phyloP scores from a whole-genome alignment of 108 stramenopile genomes.

The Skeletonema marinoi region DNA sequence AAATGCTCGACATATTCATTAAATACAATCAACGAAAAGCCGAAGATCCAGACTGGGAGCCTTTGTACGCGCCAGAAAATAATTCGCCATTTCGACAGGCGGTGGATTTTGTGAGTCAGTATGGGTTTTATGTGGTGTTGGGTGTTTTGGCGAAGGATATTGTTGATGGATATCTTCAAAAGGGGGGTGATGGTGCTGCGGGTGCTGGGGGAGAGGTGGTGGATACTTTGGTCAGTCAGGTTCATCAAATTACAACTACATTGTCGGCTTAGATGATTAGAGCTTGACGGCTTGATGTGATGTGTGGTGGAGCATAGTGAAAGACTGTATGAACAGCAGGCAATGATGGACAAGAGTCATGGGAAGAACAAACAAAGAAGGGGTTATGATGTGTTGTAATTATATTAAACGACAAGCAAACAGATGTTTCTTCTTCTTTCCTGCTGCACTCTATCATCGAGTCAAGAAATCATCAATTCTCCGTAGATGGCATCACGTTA shows the following conservation, averaged over 20 bases:
- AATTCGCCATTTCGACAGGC: constrained; percentile 17
- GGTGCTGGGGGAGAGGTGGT: neutral
- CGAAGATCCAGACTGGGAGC: constrained; percentile 63
- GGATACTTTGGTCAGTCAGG: neutral
- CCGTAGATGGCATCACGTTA: too few relatives aligned
- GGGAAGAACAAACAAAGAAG: too few relatives aligned
- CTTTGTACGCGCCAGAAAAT: constrained; percentile 27
- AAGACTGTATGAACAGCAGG: too few relatives aligned
- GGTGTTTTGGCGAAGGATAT: constrained; percentile 45
- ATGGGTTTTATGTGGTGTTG: constrained; percentile 35
- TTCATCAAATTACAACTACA: neutral
- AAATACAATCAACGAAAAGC: constrained; percentile 62
- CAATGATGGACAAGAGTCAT: too few relatives aligned
- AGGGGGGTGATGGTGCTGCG: neutral
- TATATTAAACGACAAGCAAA: too few relatives aligned
- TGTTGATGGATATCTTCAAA: neutral
- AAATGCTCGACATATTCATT: constrained; percentile 75
- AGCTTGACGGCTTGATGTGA: too few relatives aligned
- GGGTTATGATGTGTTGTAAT: too few relatives aligned
- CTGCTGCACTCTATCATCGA: too few relatives aligned
- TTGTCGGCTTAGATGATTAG: neutral
- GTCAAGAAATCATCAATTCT: too few relatives aligned
- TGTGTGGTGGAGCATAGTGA: too few relatives aligned
- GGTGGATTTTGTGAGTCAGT: constrained; percentile 31
- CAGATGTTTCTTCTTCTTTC: too few relatives aligned